Conservation (phyloP, 1,284 basidiomycete genomes). For the Mycosarcoma mackinlayi region DNA sequence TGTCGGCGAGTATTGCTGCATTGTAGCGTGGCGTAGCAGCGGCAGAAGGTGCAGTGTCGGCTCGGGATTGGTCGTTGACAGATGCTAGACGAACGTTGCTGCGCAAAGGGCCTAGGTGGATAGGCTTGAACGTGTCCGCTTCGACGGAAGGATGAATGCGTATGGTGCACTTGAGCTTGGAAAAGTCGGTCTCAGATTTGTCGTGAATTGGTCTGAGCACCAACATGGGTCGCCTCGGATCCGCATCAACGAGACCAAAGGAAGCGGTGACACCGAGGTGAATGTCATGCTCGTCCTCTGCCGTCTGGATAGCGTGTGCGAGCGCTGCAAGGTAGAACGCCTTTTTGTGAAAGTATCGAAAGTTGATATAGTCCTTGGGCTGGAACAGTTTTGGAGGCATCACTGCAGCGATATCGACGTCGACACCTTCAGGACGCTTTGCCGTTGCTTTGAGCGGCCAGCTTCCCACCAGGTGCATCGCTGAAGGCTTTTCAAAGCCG, state of each 20-base stretch:
- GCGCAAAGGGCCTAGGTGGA: constrained; percentile 77
- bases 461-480: constrained; percentile 73
- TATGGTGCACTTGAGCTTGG: constrained; percentile 77
- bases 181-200: constrained; percentile 74
- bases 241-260: constrained; percentile 75
- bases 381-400: constrained; percentile 79
- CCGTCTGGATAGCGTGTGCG: constrained; percentile 74
- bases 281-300: constrained; percentile 57
- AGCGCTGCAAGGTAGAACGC: constrained; percentile 88
- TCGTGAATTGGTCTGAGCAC: constrained; percentile 74
- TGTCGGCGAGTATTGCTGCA: constrained; percentile 77
- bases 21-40: constrained; percentile 81
- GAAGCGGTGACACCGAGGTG: constrained; percentile 73
- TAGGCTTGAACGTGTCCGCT: constrained; percentile 74
- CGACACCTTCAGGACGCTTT: constrained; percentile 56
- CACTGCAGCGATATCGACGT: constrained; percentile 63
- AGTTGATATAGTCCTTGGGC: constrained; percentile 92
- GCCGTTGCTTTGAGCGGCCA: constrained; percentile 63
- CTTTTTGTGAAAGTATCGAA: constrained; percentile 90
- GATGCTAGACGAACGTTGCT: constrained; percentile 70
- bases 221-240: constrained; percentile 78
- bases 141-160: constrained; percentile 80
- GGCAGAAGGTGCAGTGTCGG: constrained; percentile 5
- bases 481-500: constrained; percentile 82
- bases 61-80: constrained; percentile 5